Conservation (phyloP, 345 rosid species). For the Rhodamnia rubescens region DNA sequence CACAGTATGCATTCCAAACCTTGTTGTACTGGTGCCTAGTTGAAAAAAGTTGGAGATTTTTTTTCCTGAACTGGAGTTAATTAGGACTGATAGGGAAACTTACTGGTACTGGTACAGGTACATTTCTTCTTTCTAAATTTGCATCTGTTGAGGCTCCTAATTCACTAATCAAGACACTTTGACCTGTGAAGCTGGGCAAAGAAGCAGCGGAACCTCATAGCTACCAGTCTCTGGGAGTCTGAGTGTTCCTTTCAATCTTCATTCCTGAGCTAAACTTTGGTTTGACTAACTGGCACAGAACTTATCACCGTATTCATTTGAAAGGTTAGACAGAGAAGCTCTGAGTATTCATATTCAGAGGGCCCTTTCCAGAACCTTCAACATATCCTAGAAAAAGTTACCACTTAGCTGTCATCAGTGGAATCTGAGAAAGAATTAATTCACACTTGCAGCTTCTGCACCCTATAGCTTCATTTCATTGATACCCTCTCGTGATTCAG, state of each 20-base stretch:
- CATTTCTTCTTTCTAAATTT: background rate
- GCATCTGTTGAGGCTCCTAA: background rate
- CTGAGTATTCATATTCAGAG: background rate
- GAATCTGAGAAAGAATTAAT: background rate
- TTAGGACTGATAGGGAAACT: background rate
- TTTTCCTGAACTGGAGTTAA: background rate
- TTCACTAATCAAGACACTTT: background rate
- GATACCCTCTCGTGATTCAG: background rate
- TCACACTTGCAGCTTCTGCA: background rate
- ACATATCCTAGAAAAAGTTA: background rate
- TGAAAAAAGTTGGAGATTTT: background rate
- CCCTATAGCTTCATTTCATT: background rate
- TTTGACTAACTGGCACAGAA: background rate
- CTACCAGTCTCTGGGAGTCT: background rate
- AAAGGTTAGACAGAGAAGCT: background rate
- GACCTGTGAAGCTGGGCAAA: background rate
- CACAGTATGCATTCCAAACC: background rate
- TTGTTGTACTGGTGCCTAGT: background rate
- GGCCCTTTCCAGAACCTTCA: background rate
- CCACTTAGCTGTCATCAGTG: background rate
- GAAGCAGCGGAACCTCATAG: background rate
- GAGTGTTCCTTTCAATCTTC: background rate
- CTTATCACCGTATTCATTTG: background rate
- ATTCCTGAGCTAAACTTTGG: background rate
- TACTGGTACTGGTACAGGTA: background rate